Evolutionary conservation across 768 basidiomycete species (phyloP), one percentile per base, ranked within the genome.

Genomic region (Leucogyrophana mollusca): DNA sequence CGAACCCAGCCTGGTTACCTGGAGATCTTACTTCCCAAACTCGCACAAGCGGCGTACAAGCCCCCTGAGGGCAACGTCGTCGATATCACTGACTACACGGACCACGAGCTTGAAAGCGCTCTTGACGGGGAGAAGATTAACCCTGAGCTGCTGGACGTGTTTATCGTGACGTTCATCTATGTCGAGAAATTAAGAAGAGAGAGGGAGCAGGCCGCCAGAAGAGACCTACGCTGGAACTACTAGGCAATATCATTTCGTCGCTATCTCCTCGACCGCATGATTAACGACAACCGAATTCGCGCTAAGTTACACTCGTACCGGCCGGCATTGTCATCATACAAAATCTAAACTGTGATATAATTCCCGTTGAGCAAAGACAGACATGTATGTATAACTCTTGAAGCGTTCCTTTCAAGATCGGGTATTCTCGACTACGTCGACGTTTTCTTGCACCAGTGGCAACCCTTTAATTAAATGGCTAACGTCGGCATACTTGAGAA

Each of bases 401-500:
- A n/a, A 13, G 27, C 13, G 13, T 30, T 13, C 13, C 6, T 6
- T 30, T 7, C 27, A 13, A 30, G 27, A 30, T 30, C 39, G 50
- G 34, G 36, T 18, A 30, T 34, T 23, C 47, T 39, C 21, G 52
- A 56, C 35, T 49, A 71, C 72, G 54, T 88, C 86, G 13, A 67
- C 81, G 56, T 83, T 87, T 23, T 51, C 66, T 48, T 73, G 62
- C 43, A 78, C 65, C n/a, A 60, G 44, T 9, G 60, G 61, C 40
- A 59, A 40, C 22, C 51, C 59, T 39, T 56, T 45, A n/a, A n/a
- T n/a, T 45, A 90, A 61, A 65, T 90, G 87, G 20, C 69, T 61
- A 17, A 72, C 64, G 54, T 80, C 78, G 34, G 77, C 83, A 53
- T 73, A 87, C 54, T 73, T 69, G 30, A 75, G 62, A 25, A 90